phyloP scores from a whole-genome alignment of 805 yeast species.

The Cyberlindnera meyerae region DNA sequence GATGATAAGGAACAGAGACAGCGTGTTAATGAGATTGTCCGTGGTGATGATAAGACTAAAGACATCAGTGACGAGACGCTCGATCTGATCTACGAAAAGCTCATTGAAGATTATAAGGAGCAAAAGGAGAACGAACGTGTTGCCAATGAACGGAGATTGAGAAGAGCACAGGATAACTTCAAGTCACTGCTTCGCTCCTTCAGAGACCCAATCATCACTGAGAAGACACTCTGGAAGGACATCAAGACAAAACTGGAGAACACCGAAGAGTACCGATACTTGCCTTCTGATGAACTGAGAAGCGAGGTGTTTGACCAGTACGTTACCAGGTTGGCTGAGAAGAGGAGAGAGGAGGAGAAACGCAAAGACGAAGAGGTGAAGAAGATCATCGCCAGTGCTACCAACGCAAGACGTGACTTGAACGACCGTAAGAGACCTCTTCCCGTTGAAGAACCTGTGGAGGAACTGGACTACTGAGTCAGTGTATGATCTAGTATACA shows the following conservation, averaged over 20 bases:
- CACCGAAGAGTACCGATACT: constrained; percentile 31
- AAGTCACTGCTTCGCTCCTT: constrained; percentile 23
- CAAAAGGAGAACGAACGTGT: constrained; percentile 20
- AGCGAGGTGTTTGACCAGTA: constrained; percentile 32
- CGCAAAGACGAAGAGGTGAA: constrained; percentile 19
- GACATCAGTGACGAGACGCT: constrained; percentile 27
- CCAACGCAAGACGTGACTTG: constrained; percentile 11
- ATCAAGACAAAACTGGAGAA: constrained; percentile 27
- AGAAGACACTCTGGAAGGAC: constrained; percentile 34
- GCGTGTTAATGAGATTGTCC: constrained; percentile 15
- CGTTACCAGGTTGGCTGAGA: constrained; percentile 25
- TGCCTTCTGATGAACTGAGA: constrained; percentile 30
- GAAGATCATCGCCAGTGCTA: constrained; percentile 18
- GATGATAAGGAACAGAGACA: constrained; percentile 12
- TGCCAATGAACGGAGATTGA: constrained; percentile 17
- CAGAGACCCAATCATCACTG: constrained; percentile 19
- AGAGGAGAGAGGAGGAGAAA: constrained; percentile 19
- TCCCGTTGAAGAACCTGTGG: constrained; percentile 25
- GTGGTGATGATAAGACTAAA: constrained; percentile 22
- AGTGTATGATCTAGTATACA: no score
- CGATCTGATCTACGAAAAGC: constrained; percentile 25
- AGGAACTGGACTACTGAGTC: constrained; percentile 32
- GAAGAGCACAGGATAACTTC: constrained; percentile 23
- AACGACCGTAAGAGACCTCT: constrained; percentile 17
- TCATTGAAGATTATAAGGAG: constrained; percentile 25